Evolutionary conservation across 2,329 filamentous ascomycete genomes (phyloP), one percentile per base, ranked within the genome.

Genomic region (Pseudocercospora cruenta): DNA sequence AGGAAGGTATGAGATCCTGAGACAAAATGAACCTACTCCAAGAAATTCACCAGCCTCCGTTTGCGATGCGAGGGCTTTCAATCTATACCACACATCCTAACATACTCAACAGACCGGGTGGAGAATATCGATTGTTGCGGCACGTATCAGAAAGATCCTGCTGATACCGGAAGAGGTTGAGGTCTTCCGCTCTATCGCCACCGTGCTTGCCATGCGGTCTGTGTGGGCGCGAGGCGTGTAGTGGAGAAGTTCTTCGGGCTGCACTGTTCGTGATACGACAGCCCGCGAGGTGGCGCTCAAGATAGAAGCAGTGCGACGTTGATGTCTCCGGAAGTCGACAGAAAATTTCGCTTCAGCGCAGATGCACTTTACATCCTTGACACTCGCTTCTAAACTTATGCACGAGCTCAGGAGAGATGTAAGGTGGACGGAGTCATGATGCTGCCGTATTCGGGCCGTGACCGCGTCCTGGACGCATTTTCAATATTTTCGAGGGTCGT

Each of bases 81-180:
- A 58, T 58, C 59, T 62, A 62, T 64, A 62, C 60, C 58, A 55
- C 47, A 60, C 24, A 47, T 19, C 16, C 26, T 49, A 26, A n/a
- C 55, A n/a, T 16, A 28, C 51, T 43, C 21, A 10, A 39, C 45
- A 57, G 24, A 26, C 26, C 57, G 28, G 16, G 39, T 58, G 49
- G 59, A 53, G 47, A 31, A 28, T 8, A 62, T 49, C 24, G 45
- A 31, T 63, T 62, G 65, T 55, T 45, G 45, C 26, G 26, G 65
- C 58, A 57, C 54, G 62, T 62, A 63, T 59, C 66, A 65, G 62
- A 55, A 63, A 63, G 26, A 60, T 39, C 19, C n/a, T n/a, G n/a
- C 55, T 60, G 57, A 55, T 26, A 47, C 45, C 60, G 58, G 55
- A 60, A 31, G n/a, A 33, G 31, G 1, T 12, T 45, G 45, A 31